Evolutionary conservation across 495 filamentous ascomycete species (phyloP).

Genomic region (Glonium stellatum): DNA sequence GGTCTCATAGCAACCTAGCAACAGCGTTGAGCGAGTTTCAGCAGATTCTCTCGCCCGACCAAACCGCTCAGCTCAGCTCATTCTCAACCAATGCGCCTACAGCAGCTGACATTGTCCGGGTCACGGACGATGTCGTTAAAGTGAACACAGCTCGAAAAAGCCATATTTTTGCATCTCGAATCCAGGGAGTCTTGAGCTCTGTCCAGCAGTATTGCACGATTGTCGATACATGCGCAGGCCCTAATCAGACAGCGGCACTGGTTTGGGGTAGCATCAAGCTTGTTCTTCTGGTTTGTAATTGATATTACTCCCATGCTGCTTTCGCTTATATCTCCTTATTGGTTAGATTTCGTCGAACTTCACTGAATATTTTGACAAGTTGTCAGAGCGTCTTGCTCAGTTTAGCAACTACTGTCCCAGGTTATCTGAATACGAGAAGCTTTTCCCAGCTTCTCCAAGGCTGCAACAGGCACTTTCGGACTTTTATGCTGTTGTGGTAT

Average conservation of each 20-base stretch:
- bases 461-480: constrained; percentile 16
- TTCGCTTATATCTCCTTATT: constrained; percentile 9
- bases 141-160: constrained; percentile 16
- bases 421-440: constrained; percentile 19
- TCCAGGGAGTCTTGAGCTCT: constrained; percentile 18
- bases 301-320: constrained; percentile 1
- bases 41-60: constrained; percentile 16
- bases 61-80: constrained; percentile 17
- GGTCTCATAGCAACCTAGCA: constrained; percentile 16
- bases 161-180: constrained; percentile 17
- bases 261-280: constrained; percentile 23
- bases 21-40: constrained; percentile 19
- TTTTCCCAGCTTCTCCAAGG: constrained; percentile 17
- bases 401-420: constrained; percentile 21
- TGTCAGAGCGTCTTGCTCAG: constrained; percentile 20
- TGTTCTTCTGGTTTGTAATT: constrained; percentile 18
- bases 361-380: constrained; percentile 18
- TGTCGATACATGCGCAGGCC: constrained; percentile 15
- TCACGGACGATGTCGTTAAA: constrained; percentile 9
- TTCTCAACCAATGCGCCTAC: constrained; percentile 19
- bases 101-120: constrained; percentile 17
- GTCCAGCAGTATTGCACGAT: constrained; percentile 20
- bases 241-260: constrained; percentile 19
- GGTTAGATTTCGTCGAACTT: constrained; percentile 18
- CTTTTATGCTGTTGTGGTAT: constrained; percentile 17